Conservation (phyloP, 768 basidiomycete genomes). For the Mycena rebaudengoi region DNA sequence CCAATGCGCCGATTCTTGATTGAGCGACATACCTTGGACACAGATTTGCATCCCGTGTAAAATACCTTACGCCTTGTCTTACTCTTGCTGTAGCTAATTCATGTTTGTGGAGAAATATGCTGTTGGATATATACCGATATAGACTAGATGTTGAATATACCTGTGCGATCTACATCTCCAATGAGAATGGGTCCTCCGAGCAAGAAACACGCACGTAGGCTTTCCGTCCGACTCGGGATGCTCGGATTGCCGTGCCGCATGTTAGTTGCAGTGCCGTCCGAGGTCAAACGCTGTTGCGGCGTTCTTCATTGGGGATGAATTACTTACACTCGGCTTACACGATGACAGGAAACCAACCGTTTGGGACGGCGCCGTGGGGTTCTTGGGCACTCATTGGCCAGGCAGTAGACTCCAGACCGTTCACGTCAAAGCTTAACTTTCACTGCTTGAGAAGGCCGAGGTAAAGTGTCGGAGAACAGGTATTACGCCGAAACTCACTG, state of each 20-base stretch:
- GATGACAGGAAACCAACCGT: slow-evolving; percentile 17
- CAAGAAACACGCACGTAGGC: slow-evolving; percentile 8
- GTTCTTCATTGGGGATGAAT: slow-evolving; percentile 19
- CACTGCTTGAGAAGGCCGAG: slow-evolving; percentile 19
- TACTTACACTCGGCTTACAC: background rate
- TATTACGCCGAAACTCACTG: slow-evolving; percentile 20
- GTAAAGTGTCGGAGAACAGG: slow-evolving; percentile 22
- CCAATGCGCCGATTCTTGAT: slow-evolving; percentile 7
- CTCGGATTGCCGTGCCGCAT: slow-evolving; percentile 23
- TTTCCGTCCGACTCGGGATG: slow-evolving; percentile 20
- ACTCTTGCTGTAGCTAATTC: too few relatives aligned
- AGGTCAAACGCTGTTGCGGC: slow-evolving; percentile 16
- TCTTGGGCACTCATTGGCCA: slow-evolving; percentile 12
- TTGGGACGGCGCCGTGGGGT: slow-evolving; percentile 15
- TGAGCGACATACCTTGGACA: slow-evolving; percentile 9
- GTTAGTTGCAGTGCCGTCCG: slow-evolving; percentile 13
- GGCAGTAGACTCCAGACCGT: slow-evolving; percentile 14
- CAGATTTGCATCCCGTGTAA: background rate
- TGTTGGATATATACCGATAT: too few relatives aligned
- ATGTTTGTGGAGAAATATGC: too few relatives aligned
- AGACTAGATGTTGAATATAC: too few relatives aligned
- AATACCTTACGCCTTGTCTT: background rate
- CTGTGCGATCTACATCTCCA: too few relatives aligned
- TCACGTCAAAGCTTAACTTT: slow-evolving; percentile 23
- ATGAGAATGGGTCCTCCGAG: slow-evolving; percentile 12